These are phyloP conservation scores for Nemophila menziesii DNA, from an alignment of 257 asterid genomes.

Conservation along the genomic window DNA sequence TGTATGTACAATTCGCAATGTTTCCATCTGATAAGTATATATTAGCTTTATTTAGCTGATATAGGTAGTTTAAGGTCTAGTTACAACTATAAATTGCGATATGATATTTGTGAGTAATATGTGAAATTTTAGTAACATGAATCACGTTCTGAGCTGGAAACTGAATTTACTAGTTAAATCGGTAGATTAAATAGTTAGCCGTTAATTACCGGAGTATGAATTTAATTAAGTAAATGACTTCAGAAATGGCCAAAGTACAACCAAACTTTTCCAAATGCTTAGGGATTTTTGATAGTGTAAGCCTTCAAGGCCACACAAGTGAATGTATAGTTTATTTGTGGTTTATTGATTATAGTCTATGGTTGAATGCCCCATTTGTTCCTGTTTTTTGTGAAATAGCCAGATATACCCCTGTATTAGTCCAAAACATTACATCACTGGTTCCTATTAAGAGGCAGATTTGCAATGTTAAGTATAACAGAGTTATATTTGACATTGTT, in stretches of 20 bases:
- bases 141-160: neutral
- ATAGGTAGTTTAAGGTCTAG: neutral
- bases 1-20: neutral
- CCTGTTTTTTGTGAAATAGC: no score
- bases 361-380: no score
- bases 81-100: neutral
- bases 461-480: no score
- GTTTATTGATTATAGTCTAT: no score
- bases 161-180: no score
- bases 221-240: no score
- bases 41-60: neutral
- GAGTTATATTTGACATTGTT: no score
- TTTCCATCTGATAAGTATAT: no score
- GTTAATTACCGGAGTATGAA: neutral
- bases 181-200: neutral
- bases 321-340: no score
- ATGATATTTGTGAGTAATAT: neutral
- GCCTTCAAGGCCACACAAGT: neutral
- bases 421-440: no score
- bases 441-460: no score
- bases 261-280: neutral
- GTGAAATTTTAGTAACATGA: conserved; percentile 3
- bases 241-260: neutral
- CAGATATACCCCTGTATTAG: no score
- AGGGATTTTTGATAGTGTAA: neutral